These are phyloP conservation scores for Tubosaeta sp. DNA, from an alignment of 768 basidiomycete species.

Conservation along the genomic window DNA sequence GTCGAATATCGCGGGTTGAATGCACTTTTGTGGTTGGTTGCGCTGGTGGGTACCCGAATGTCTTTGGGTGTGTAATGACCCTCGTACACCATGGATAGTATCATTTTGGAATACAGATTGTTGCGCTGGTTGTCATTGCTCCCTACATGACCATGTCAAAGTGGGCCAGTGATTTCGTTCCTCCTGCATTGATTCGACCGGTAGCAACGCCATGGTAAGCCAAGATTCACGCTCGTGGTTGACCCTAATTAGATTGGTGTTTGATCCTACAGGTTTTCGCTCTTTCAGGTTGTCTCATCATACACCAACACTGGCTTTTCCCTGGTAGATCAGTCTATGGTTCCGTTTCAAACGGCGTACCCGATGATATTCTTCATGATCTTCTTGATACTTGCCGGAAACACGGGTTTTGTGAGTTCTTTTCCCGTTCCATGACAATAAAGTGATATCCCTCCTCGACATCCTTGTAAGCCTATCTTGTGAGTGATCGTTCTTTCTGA, in stretches of 20 bases:
- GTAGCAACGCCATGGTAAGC: conserved; percentile 64
- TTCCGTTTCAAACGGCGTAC: conserved; percentile 86
- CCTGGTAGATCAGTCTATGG: conserved; percentile 84
- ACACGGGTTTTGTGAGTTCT: conserved; percentile 83
- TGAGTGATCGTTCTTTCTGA: conserved; percentile 38
- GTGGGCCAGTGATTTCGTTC: conserved; percentile 59
- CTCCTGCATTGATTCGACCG: conserved; percentile 52
- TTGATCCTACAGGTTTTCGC: conserved; percentile 58
- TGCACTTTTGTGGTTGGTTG: conserved; percentile 77
- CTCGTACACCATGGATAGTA: conserved; percentile 50
- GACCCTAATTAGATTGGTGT: neutral
- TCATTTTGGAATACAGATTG: conserved; percentile 64
- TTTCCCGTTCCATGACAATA: neutral
- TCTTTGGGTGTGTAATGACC: neutral
- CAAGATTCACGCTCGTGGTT: neutral
- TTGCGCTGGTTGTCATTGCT: conserved; percentile 69
- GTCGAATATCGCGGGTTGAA: conserved; percentile 88
- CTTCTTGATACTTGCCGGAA: conserved; percentile 82
- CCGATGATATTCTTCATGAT: conserved; percentile 71
- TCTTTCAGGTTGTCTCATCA: conserved; percentile 81
- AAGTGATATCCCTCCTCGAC: neutral
- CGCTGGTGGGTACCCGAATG: conserved; percentile 45
- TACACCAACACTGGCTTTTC: conserved; percentile 90
- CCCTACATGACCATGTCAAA: conserved; percentile 66
- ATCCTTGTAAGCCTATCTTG: conserved; percentile 70